Evolutionary conservation across 495 filamentous ascomycete genomes (phyloP).

Genomic region (Aspergillus incahuasiensis): DNA sequence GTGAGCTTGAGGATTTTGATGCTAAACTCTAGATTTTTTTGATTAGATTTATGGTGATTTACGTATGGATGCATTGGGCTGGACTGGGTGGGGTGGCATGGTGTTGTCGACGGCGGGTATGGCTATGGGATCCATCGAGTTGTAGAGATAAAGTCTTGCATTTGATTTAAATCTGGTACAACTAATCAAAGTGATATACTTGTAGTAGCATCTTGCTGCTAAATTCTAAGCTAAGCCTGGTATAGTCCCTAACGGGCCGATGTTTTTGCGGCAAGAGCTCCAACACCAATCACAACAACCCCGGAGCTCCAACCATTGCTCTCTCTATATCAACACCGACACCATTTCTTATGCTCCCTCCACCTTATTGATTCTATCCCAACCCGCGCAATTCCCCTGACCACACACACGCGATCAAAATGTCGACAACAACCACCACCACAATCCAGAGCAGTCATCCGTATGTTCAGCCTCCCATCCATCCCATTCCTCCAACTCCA

Average conservation of each 20-base stretch:
- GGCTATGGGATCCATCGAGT: background rate
- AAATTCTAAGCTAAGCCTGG: no score
- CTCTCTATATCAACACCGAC: background rate
- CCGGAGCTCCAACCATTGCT: background rate
- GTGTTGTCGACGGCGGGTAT: background rate
- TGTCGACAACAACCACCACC: slow-evolving; percentile 70
- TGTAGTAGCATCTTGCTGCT: no score
- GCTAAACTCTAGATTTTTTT: slow-evolving; percentile 58
- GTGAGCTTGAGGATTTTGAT: slow-evolving; percentile 75
- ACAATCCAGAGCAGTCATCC: slow-evolving; percentile 69
- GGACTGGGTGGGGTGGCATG: background rate
- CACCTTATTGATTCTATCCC: background rate
- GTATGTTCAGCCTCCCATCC: slow-evolving; percentile 34
- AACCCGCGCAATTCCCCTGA: background rate
- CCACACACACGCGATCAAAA: slow-evolving; percentile 34
- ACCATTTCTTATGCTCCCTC: background rate
- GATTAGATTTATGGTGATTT: background rate
- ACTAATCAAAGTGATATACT: background rate
- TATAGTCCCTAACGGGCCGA: slow-evolving; percentile 9
- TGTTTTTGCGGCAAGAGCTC: slow-evolving; percentile 15
- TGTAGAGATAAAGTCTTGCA: background rate
- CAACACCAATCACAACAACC: slow-evolving; percentile 4
- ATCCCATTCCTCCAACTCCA: background rate
- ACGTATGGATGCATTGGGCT: slow-evolving; percentile 1
- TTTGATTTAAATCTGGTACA: background rate